phyloP scores from a whole-genome alignment of 371 early-diverging fungal genomes.

The Globomyces sp. region DNA sequence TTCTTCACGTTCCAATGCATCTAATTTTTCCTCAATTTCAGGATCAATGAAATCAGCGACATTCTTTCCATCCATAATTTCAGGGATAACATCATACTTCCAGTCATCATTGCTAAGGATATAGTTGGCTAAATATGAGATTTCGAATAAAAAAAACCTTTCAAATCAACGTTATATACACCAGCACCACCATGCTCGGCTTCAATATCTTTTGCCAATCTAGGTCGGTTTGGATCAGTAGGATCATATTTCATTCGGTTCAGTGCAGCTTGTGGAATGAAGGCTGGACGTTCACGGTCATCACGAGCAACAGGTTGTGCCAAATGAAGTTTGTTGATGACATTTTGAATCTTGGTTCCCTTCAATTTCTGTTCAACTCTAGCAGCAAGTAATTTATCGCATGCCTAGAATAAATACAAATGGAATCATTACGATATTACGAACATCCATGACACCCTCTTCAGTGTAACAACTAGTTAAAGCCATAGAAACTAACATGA shows the following conservation, averaged over 20 bases:
- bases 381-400: constrained; percentile 88
- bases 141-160: constrained; percentile 44
- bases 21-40: constrained; percentile 94
- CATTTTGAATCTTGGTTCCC: constrained; percentile 84
- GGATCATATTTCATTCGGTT: constrained; percentile 71
- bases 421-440: constrained; percentile 49
- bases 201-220: constrained; percentile 90
- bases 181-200: constrained; percentile 91
- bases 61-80: constrained; percentile 99
- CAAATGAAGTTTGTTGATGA: constrained; percentile 93
- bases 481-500: neutral
- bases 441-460: constrained; percentile 93
- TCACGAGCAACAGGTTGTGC: constrained; percentile 88
- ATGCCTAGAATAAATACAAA: constrained; percentile 55
- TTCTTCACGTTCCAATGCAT: constrained; percentile 96
- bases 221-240: constrained; percentile 79
- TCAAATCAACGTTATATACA: constrained; percentile 91
- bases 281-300: constrained; percentile 72
- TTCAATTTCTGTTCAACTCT: constrained; percentile 96
- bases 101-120: constrained; percentile 82
- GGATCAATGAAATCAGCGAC: constrained; percentile 99
- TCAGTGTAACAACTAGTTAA: constrained; percentile 87
- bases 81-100: constrained; percentile 99
- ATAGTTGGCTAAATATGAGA: constrained; percentile 48
- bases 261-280: constrained; percentile 77